Conservation (phyloP, 805 yeast species). For the Cyberlindnera sargentensis region DNA sequence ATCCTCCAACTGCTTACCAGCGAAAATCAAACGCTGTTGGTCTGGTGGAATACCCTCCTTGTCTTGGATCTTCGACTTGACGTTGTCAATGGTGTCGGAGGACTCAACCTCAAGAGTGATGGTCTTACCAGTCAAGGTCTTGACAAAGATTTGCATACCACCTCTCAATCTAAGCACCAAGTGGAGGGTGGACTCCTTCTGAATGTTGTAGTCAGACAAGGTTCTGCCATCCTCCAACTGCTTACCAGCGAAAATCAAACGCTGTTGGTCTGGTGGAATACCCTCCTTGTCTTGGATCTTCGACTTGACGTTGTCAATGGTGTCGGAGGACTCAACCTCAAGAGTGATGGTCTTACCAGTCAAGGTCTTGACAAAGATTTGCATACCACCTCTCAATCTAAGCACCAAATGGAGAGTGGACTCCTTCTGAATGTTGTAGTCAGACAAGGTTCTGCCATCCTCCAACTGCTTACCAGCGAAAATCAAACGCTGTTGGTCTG, state of each 20-base stretch:
- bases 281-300: conserved; percentile 99
- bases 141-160: conserved; percentile 89
- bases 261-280: conserved; percentile 97
- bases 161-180: conserved; percentile 73
- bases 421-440: conserved; percentile 94
- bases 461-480: conserved; percentile 96
- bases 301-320: conserved; percentile 87
- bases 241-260: conserved; percentile 93
- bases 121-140: conserved; percentile 96
- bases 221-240: conserved; percentile 96
- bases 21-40: conserved; percentile 95
- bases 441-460: conserved; percentile 92
- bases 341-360: conserved; percentile 96
- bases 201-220: conserved; percentile 89
- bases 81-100: conserved; percentile 93
- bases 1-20: conserved; percentile 93
- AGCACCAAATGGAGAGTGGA: conserved; percentile 79
- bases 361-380: conserved; percentile 94
- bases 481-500: conserved; percentile 94
- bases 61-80: conserved; percentile 92
- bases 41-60: conserved; percentile 99
- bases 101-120: conserved; percentile 97
- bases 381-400: conserved; percentile 87
- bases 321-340: conserved; percentile 93
- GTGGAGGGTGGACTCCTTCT: conserved; percentile 87